Base-by-base conservation (phyloP, 169 alveolate genomes). In the Blepharisma undulans region DNA sequence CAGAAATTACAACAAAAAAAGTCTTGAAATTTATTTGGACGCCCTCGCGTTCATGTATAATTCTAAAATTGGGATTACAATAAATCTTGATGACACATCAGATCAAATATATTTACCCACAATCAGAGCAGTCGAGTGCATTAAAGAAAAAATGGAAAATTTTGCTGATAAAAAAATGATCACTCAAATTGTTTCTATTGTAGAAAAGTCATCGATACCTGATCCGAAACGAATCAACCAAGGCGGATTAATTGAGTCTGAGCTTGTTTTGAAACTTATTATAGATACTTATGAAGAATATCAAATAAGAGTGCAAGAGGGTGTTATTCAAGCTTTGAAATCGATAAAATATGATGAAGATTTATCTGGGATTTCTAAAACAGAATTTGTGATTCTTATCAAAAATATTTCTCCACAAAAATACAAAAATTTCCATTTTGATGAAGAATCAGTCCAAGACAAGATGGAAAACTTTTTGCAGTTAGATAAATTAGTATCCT, bases 51-150 rank as follows among this genome's bases (percentile, higher is more conserved):
- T 36, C 76, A 82, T 82, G 89, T 32, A 32, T 3, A 82, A 82
- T 8, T 82, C 89, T 21, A 82, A 82, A 82, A 59, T 82, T 82
- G 89, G 89, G 6, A 82, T 82, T 22, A 30, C 77, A 0, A 82
- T 74, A 74, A 74, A 74, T 25, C 33, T 25, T 29, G 80, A 74
- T 5, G 80, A 74, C 16, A 74, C 80, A 10, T 22, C 29, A 82
- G 89, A 82, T 60, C 33, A 82, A 82, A 22, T 48, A 6, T 19
- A 32, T 4, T 25, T 82, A 21, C 89, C 89, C 10, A 60, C 77
- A 22, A 22, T 60, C 22, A 21, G 89, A 22, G 89, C 76, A 32
- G 77, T 82, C 19, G 89, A 82, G 36, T 82, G 89, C 76, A 82
- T 60, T 8, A 82, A 60, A 30, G 89, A 82, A 82, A 82, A 82